A percentile compares a stretch with the other conserved stretches of the same genome.
Conservation (phyloP, 345 rosid species). For the Psidium guajava region DNA sequence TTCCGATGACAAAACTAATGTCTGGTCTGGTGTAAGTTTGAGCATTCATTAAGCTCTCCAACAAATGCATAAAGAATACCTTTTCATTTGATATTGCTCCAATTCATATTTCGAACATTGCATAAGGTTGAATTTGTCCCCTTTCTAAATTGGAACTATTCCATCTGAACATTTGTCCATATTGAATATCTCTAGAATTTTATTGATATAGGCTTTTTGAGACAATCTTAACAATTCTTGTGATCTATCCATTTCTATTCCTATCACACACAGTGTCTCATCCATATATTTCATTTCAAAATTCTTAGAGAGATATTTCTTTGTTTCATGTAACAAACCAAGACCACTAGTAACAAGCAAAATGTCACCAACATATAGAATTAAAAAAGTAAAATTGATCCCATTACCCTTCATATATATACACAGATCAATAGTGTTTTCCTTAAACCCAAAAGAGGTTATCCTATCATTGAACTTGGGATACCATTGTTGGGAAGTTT, state of each 20-base stretch:
- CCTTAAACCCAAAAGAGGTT: too few relatives aligned
- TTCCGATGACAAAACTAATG: neutral
- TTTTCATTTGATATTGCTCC: neutral
- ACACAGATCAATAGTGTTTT: too few relatives aligned
- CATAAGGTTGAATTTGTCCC: neutral
- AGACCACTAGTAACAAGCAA: neutral
- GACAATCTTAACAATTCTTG: too few relatives aligned
- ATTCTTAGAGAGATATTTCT: neutral
- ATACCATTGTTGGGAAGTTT: too few relatives aligned
- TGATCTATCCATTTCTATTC: neutral
- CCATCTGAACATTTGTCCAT: too few relatives aligned
- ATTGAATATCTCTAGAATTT: too few relatives aligned
- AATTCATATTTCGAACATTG: neutral
- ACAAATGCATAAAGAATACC: neutral
- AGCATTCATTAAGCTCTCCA: neutral
- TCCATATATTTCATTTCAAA: neutral
- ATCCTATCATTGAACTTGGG: too few relatives aligned
- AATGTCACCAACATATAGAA: neutral
- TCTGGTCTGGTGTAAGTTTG: neutral
- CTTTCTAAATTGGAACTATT: neutral
- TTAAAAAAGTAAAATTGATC: neutral
- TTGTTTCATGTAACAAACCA: neutral
- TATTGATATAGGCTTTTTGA: too few relatives aligned
- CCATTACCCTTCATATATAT: too few relatives aligned
- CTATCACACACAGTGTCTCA: neutral